These are phyloP conservation scores for Aspergillus diversus DNA, from an alignment of 495 filamentous ascomycete species.

Conservation along the genomic window DNA sequence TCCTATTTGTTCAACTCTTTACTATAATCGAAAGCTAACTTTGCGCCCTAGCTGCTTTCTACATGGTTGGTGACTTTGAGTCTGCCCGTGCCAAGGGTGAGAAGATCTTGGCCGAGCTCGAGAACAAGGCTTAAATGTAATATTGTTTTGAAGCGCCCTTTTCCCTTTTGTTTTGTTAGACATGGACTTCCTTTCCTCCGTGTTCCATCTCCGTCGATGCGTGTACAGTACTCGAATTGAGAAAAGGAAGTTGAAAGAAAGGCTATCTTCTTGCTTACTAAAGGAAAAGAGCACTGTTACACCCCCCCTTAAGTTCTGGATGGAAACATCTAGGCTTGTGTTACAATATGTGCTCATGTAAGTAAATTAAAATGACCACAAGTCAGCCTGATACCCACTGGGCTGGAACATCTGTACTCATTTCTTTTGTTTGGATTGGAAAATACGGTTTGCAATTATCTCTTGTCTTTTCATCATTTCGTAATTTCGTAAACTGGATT, in stretches of 20 bases:
- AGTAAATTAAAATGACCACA: constrained; percentile 50
- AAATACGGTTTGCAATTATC: constrained; percentile 13
- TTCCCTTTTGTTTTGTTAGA: constrained; percentile 39
- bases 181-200: constrained; percentile 35
- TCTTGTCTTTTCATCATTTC: constrained; percentile 1
- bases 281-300: constrained; percentile 27
- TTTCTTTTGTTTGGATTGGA: constrained; percentile 39
- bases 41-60: constrained; percentile 68
- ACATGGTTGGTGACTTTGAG: constrained; percentile 97
- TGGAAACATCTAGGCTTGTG: constrained; percentile 41
- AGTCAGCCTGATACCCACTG: constrained; percentile 34
- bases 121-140: constrained; percentile 66
- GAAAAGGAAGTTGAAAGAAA: constrained; percentile 33
- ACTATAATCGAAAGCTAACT: constrained; percentile 17
- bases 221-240: constrained; percentile 55
- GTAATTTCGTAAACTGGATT: not conserved
- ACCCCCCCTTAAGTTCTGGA: constrained; percentile 33
- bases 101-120: constrained; percentile 97
- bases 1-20: not conserved
- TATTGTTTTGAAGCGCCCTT: constrained; percentile 44
- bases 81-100: constrained; percentile 95
- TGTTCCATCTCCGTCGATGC: constrained; percentile 45
- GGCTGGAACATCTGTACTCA: constrained; percentile 45
- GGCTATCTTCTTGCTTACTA: constrained; percentile 12
- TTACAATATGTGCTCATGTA: constrained; percentile 55